Conservation (phyloP, 1,284 basidiomycete species). For the Afroboletus lepidellus region DNA sequence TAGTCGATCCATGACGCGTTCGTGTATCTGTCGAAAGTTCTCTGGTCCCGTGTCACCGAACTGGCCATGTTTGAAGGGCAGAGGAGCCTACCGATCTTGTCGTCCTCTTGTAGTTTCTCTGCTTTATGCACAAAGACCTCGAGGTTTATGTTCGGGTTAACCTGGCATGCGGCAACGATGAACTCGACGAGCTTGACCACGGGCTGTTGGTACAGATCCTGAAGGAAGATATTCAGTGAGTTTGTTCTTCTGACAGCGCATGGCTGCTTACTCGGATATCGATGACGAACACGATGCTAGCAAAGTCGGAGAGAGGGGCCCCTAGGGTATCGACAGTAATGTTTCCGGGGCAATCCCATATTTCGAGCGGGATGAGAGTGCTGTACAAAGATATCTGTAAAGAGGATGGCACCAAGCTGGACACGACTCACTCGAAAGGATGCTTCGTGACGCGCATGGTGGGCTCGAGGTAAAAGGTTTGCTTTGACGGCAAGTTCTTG, state of each 20-base stretch:
- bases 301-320: conserved; percentile 69
- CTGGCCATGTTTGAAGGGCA: neutral
- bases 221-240: conserved; percentile 12
- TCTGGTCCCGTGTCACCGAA: conserved; percentile 47
- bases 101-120: conserved; percentile 90
- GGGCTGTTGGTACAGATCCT: conserved; percentile 74
- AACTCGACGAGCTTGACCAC: conserved; percentile 79
- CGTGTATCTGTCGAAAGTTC: conserved; percentile 85
- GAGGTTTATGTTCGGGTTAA: conserved; percentile 79
- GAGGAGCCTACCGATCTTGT: conserved; percentile 71
- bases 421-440: conserved; percentile 73
- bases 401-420: neutral
- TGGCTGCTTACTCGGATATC: conserved; percentile 78
- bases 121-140: conserved; percentile 98
- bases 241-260: neutral
- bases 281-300: conserved; percentile 91
- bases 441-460: conserved; percentile 78
- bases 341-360: conserved; percentile 94
- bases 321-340: conserved; percentile 75
- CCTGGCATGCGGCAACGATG: conserved; percentile 69
- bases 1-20: conserved; percentile 80
- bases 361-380: conserved; percentile 87
- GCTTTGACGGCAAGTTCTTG: conserved; percentile 78
- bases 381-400: conserved; percentile 43
- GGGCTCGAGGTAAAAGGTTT: conserved; percentile 90